Evolutionary conservation across 2,329 filamentous ascomycete genomes (phyloP).

Genomic region (Colletotrichum graminicola): DNA sequence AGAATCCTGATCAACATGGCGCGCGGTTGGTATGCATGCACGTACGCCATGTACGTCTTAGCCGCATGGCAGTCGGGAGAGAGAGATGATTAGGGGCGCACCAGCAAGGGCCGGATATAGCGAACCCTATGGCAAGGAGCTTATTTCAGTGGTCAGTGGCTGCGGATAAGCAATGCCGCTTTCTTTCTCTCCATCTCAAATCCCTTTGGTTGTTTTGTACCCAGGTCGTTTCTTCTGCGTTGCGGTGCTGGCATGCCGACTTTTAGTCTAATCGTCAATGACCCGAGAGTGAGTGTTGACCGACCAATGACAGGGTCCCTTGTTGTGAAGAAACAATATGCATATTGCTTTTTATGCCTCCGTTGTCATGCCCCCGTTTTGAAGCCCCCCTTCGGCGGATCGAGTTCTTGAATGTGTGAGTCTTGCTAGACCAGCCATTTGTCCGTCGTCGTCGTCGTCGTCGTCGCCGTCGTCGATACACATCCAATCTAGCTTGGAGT

Average conservation of each 20-base stretch:
- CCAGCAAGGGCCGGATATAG: constrained; percentile 23
- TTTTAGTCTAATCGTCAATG: neutral
- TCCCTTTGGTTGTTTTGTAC: neutral
- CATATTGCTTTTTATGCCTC: neutral
- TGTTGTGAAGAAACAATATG: too few species aligned
- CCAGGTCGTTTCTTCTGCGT: constrained; percentile 23
- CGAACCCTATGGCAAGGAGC: constrained; percentile 18
- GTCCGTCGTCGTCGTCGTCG: neutral
- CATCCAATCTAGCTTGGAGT: neutral
- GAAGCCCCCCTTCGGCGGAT: too few species aligned
- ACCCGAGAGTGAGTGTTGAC: neutral
- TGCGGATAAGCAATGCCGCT: constrained; percentile 34
- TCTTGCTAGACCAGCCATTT: neutral
- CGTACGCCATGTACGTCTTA: constrained; percentile 7
- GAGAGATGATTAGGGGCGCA: constrained; percentile 17
- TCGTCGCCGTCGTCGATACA: neutral
- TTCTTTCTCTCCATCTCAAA: constrained; percentile 18
- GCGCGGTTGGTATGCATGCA: neutral
- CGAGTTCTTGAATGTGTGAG: neutral
- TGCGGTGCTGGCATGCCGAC: constrained; percentile 18
- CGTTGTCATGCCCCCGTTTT: neutral
- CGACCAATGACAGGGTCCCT: neutral
- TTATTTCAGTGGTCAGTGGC: constrained; percentile 36
- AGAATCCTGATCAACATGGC: neutral
- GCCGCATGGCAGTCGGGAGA: constrained; percentile 28